Conservation (phyloP, 768 basidiomycete species). For the Boletus patriciae region DNA sequence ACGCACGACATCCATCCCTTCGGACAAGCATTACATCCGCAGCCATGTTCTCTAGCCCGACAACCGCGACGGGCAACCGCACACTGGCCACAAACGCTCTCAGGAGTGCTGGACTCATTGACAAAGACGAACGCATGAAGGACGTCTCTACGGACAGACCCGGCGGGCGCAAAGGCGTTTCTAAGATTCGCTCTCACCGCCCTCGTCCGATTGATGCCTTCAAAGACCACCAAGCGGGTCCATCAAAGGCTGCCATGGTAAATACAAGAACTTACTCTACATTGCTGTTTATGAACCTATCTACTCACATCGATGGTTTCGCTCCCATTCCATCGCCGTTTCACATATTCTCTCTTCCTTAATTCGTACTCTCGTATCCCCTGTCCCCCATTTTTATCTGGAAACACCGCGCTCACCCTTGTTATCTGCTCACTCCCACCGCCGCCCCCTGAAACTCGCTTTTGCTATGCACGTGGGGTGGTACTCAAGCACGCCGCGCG, state of each 20-base stretch:
- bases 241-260: slow-evolving; percentile 60
- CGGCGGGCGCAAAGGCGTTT: slow-evolving; percentile 69
- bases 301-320: slow-evolving; percentile 17
- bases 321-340: slow-evolving; percentile 11
- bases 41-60: slow-evolving; percentile 59
- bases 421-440: slow-evolving; percentile 33
- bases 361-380: slow-evolving; percentile 11
- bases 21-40: background rate
- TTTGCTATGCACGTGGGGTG: slow-evolving; percentile 19
- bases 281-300: slow-evolving; percentile 18
- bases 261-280: slow-evolving; percentile 49
- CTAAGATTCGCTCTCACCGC: slow-evolving; percentile 61
- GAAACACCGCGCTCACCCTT: slow-evolving; percentile 40
- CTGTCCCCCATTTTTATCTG: slow-evolving; percentile 6
- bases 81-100: slow-evolving; percentile 61
- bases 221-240: slow-evolving; percentile 48
- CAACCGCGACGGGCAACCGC: slow-evolving; percentile 58
- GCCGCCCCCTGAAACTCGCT: slow-evolving; percentile 21
- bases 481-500: slow-evolving; percentile 43
- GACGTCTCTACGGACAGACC: slow-evolving; percentile 63
- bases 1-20: background rate
- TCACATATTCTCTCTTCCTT: slow-evolving; percentile 6
- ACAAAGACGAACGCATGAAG: slow-evolving; percentile 74
- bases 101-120: slow-evolving; percentile 72
- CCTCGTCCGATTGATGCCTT: slow-evolving; percentile 58